Evolutionary conservation across 306 rosid species (phyloP), one percentile per base, ranked within the genome.

Genomic region (Pachyrhizus erosus): DNA sequence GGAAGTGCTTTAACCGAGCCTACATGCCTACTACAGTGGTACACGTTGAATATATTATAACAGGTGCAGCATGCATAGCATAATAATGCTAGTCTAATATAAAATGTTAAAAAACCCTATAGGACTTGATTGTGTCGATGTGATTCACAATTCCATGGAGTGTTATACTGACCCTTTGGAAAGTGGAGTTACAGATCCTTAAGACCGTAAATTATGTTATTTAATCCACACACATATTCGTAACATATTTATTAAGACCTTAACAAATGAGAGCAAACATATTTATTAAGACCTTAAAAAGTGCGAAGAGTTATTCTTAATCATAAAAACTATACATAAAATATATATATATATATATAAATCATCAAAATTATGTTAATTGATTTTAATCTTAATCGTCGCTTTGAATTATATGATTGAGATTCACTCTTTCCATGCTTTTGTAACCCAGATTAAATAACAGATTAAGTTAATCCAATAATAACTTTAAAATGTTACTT

Each of bases 51-150:
- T 45, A 75, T 29, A 68, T 49, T 66, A 64, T 64, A 79, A 51
- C n/a, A 17, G 37, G 57, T 21, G 48, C 18, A 73, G 75, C 75
- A 48, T 64, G 42, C 43, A 23, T 37, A 49, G 69, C 75, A 37
- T 81, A 51, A 64, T 51, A 45, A 37, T 33, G 81, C 68, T 81
- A 51, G 39, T 49, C n/a, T 21, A 37, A 20, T 68, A 39, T 65
- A 68, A 77, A 77, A 45, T 77, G 64, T 5, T 46, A 29, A 27
- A 29, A 27, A 45, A 5, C 52, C 71, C 57, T 43, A 27, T 5
- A 45, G 52, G 34, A 57, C 62, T 21, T 39, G 67, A 52, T 33
- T 52, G 13, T 34, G 78, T 52, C 15, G 20, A 52, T 11, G 49
- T 18, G 65, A 52, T 73, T 18, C 33, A 33, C 29, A 51, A 18